These are phyloP conservation scores for Limnanthes douglasii DNA, from an alignment of 345 rosid genomes.

Conservation along the genomic window DNA sequence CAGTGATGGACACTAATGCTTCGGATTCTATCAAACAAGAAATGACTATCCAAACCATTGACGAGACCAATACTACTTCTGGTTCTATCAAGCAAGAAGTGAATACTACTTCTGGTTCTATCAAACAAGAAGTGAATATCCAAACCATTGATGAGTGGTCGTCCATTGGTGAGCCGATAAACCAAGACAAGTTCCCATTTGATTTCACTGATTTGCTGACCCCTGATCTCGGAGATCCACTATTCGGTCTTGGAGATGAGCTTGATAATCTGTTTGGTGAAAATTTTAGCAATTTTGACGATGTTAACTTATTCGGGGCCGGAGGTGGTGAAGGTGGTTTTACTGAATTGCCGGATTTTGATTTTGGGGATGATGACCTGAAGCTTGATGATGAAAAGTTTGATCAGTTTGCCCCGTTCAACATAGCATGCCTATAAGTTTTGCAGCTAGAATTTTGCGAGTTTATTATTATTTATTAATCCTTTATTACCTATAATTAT, in stretches of 20 bases:
- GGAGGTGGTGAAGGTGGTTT: conserved; percentile 19
- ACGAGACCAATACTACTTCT: conserved; percentile 2
- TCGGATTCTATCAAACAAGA: conserved; percentile 10
- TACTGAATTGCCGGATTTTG: conserved; percentile 68
- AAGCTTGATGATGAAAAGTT: conserved; percentile 39
- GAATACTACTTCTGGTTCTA: background rate
- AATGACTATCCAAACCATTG: background rate
- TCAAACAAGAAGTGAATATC: background rate
- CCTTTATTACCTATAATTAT: background rate
- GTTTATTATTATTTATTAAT: background rate
- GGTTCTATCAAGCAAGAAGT: background rate
- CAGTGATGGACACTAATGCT: conserved; percentile 36
- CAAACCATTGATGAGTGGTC: background rate
- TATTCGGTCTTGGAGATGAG: conserved; percentile 21
- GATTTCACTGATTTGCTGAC: conserved; percentile 23
- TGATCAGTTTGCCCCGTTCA: conserved; percentile 17
- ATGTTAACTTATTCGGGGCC: conserved; percentile 27
- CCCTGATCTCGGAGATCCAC: conserved; percentile 26
- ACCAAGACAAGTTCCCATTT: conserved; percentile 9
- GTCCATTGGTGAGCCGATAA: conserved; percentile 2
- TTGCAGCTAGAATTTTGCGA: conserved; percentile 43
- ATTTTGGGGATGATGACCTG: conserved; percentile 22
- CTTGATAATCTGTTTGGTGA: conserved; percentile 22
- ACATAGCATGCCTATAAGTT: conserved; percentile 65
- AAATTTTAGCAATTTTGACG: conserved; percentile 37